Evolutionary conservation across 2,329 filamentous ascomycete species (phyloP).

Genomic region (Fusarium xylarioides): DNA sequence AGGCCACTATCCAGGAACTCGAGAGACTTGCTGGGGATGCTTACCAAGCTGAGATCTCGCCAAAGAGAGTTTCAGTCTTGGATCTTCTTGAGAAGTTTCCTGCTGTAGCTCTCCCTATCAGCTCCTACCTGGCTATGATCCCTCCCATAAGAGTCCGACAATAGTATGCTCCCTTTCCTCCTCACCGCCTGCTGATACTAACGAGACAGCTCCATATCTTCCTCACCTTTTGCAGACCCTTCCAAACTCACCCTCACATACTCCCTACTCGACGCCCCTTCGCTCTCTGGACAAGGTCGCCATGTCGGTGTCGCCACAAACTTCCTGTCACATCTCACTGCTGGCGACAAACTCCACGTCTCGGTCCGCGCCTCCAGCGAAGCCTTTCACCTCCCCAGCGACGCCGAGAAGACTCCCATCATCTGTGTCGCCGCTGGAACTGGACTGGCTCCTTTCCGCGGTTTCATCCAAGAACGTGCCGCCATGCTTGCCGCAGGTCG

Average conservation of each 20-base stretch:
- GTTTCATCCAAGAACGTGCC: slow-evolving; percentile 70
- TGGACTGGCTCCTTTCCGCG: slow-evolving; percentile 70
- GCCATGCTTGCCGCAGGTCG: slow-evolving; percentile 60
- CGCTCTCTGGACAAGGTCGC: slow-evolving; percentile 58
- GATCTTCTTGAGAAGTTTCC: slow-evolving; percentile 75
- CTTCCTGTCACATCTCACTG: slow-evolving; percentile 63
- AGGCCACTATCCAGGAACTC: slow-evolving; percentile 55
- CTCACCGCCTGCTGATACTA: neutral
- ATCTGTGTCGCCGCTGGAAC: slow-evolving; percentile 63
- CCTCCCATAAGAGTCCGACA: slow-evolving; percentile 82
- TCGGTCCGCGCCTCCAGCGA: slow-evolving; percentile 55
- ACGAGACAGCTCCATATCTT: slow-evolving; percentile 70
- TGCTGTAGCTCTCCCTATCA: slow-evolving; percentile 68
- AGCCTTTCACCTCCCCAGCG: slow-evolving; percentile 61
- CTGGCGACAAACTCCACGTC: slow-evolving; percentile 59
- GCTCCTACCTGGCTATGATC: slow-evolving; percentile 74
- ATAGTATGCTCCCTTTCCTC: slow-evolving; percentile 55
- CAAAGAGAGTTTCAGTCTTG: slow-evolving; percentile 70
- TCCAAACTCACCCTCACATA: slow-evolving; percentile 72
- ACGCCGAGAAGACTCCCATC: slow-evolving; percentile 57
- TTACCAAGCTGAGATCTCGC: slow-evolving; percentile 59
- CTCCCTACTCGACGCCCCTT: slow-evolving; percentile 67
- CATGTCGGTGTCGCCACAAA: slow-evolving; percentile 69
- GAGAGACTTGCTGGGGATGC: slow-evolving; percentile 55
- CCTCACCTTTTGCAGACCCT: slow-evolving; percentile 70